Evolutionary conservation across 208 protist genomes (phyloP), one percentile per base, ranked within the genome.

Genomic region (Lotmaria passim): DNA sequence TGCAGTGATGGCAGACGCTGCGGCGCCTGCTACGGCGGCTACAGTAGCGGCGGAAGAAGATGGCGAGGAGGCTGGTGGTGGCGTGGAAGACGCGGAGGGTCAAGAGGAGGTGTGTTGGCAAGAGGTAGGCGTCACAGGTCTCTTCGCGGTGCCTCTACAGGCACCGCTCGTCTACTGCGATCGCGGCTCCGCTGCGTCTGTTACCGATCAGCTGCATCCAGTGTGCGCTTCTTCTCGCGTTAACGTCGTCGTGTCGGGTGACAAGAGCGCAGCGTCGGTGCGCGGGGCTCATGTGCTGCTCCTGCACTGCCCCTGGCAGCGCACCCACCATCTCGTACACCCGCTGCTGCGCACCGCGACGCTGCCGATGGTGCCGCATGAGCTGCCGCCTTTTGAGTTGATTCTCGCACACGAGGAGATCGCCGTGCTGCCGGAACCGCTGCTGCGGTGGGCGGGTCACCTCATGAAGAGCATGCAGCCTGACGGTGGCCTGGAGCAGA

Each of bases 51-150:
- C 73, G 7, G 69, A 83, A 26, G 68, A 79, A 11, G 67, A 74
- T 12, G 57, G 61, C 3, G 68, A 80, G 17, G 60, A 31, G 21
- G 38, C 36, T 15, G 48, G 24, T 17, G 58, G 52, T 5, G 47
- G n/a, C n/a, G 44, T 36, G 10, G 38, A n/a, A 6, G 46, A 56
- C 60, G 51, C 34, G 8, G 43, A 28, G 19, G 47, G 26, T 11
- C n/a, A 14, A 23, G 12, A 39, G 4, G 63, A 67, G 24, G 60
- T 44, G 12, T 94, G 89, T 51, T 94, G 89, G 89, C 51, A 74
- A 55, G 89, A 94, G 33, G 55, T 94, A 0, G 83, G 83, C 15
- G 82, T 89, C 39, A 85, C 81, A 1, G 89, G 89, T 6, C 67
- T 94, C 5, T 89, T 88, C 39, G 77, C 50, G 10, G 28, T 93